Evolutionary conservation across 805 yeast species (phyloP).

Genomic region (Barnettozyma siamensis): DNA sequence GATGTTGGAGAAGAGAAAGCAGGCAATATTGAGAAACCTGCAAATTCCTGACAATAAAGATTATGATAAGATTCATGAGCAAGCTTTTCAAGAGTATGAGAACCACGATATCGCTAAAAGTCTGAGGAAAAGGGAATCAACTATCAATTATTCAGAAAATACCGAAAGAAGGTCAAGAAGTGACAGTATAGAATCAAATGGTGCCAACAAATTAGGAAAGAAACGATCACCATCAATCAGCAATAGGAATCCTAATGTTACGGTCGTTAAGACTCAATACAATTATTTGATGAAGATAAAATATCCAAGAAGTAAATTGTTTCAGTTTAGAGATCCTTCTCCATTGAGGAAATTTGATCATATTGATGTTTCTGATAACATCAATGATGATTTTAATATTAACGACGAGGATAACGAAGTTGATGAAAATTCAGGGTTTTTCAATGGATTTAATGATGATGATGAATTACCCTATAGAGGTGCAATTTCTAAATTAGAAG

Average conservation of each 20-base stretch:
- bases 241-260: constrained; percentile 21
- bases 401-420: constrained; percentile 14
- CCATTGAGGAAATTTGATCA: constrained; percentile 16
- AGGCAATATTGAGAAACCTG: constrained; percentile 25
- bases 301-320: constrained; percentile 13
- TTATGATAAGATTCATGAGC: constrained; percentile 30
- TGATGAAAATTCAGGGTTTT: constrained; percentile 5
- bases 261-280: constrained; percentile 13
- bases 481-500: constrained; percentile 50
- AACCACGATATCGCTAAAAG: constrained; percentile 9
- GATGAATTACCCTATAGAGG: constrained; percentile 66
- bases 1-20: constrained; percentile 14
- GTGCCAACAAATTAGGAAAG: neutral
- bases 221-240: neutral
- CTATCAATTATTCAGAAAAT: constrained; percentile 3
- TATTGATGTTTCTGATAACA: constrained; percentile 20
- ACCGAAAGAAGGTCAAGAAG: constrained; percentile 2
- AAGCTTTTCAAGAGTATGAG: constrained; percentile 24
- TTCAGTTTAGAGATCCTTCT: constrained; percentile 24
- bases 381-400: constrained; percentile 22
- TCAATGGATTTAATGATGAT: constrained; percentile 20
- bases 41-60: constrained; percentile 35
- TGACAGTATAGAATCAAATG: neutral
- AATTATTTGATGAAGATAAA: constrained; percentile 21
- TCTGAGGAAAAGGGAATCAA: constrained; percentile 12